These are phyloP conservation scores for Aspergillus cavernicola DNA, from an alignment of 495 filamentous ascomycete genomes.

Conservation along the genomic window DNA sequence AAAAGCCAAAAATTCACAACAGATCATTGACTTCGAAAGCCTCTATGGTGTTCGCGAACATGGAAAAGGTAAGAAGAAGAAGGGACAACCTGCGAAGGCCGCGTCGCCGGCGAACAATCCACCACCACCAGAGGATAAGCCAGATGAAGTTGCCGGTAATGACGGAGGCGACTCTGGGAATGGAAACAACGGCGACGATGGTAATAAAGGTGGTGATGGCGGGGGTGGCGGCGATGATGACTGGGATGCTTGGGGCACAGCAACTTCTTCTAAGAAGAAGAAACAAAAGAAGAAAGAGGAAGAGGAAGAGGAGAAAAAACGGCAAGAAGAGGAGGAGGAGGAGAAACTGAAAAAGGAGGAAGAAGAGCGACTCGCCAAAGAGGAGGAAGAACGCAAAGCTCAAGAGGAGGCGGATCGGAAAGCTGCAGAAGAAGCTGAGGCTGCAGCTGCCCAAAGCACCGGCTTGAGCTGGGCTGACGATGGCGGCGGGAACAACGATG, in stretches of 20 bases:
- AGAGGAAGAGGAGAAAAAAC: conserved; percentile 20
- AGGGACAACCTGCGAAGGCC: conserved; percentile 20
- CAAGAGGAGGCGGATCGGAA: conserved; percentile 31
- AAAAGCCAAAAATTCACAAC: conserved; percentile 37
- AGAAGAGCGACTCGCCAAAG: conserved; percentile 32
- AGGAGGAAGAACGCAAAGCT: conserved; percentile 32
- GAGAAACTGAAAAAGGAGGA: conserved; percentile 26
- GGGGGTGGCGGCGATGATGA: conserved; percentile 32
- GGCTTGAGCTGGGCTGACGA: conserved; percentile 46
- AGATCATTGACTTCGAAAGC: conserved; percentile 51
- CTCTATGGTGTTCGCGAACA: conserved; percentile 46
- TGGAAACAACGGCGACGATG: conserved; percentile 28
- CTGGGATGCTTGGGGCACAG: conserved; percentile 39
- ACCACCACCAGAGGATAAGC: conserved; percentile 11
- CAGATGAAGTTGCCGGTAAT: conserved; percentile 28
- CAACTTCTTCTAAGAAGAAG: conserved; percentile 39
- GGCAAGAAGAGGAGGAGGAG: conserved; percentile 22
- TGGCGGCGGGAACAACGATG: conserved; percentile 29
- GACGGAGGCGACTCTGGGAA: conserved; percentile 26
- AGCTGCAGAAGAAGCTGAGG: conserved; percentile 34
- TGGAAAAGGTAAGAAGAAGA: conserved; percentile 40
- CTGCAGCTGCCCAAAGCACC: conserved; percentile 28
- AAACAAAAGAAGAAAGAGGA: conserved; percentile 37
- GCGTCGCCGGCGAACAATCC: conserved; percentile 13
- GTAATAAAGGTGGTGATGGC: conserved; percentile 22